Base-by-base conservation (phyloP, 2,329 filamentous ascomycete genomes). In the Volutella citrinella region DNA sequence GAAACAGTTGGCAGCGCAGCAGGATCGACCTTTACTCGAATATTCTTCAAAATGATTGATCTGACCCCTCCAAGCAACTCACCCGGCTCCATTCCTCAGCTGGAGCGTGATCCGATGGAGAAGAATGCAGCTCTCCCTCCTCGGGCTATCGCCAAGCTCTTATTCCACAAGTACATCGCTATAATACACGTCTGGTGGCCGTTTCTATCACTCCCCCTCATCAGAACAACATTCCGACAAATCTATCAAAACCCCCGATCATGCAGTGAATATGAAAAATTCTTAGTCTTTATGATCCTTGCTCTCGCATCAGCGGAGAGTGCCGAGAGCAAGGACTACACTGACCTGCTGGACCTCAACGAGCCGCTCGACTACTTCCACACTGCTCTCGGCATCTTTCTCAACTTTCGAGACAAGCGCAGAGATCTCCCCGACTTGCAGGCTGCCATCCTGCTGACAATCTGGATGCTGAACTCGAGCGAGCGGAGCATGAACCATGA, bases 121-220 rank as follows among this genome's bases (percentile, higher is more conserved):
- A 27, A 27, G 13, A 13, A 16, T 22, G 49, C 49, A n/a, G 38
- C 35, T 2, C 35, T 55, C 5, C 51, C 51, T 3, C 43, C 51
- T 3, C 42, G 42, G 11, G 24, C 36, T 4, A 29, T 45, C 6
- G 46, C 51, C 4, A 36, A 28, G 12, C 33, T 38, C 7, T 38
- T 51, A 4, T 20, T 52, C 9, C 19, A 20, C 10, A 34, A 31
- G 7, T 54, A 52, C 19, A 52, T 55, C 18, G 36, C 42, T 15
- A 38, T 38, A 3, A 30, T 54, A n/a, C 51, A 55, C n/a, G 18
- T 34, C 4, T 55, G 51, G 49, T 55, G 51, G 51, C 51, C 51
- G 3, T 38, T 54, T n/a, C 24, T 55, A 4, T 40, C 36, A 11
- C 41, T 55, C n/a, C 46, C 42, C 1, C 15, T 27, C 5, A 28